Conservation (phyloP, 129 eudicot genomes). For the Flaveria trinervia region DNA sequence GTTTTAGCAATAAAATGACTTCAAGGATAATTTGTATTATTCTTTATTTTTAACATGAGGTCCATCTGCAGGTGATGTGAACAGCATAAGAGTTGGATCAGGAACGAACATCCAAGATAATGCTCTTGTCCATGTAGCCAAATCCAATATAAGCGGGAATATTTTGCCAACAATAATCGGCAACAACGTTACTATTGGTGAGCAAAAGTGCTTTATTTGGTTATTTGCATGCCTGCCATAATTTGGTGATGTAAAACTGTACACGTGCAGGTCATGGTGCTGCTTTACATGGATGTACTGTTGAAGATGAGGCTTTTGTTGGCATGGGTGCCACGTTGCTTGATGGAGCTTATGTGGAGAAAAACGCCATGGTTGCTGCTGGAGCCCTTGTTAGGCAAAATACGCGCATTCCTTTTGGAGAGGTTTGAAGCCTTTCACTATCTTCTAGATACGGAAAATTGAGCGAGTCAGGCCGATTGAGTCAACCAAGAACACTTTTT, state of each 20-base stretch:
- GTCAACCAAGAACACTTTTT: background rate
- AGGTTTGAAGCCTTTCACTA: constrained; percentile 44
- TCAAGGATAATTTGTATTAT: background rate
- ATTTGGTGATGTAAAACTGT: constrained; percentile 20
- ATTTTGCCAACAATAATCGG: constrained; percentile 85
- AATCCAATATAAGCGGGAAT: constrained; percentile 79
- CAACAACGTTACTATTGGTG: constrained; percentile 86
- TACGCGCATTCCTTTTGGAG: constrained; percentile 78
- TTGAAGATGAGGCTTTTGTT: constrained; percentile 88
- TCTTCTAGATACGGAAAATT: background rate
- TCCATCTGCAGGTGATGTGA: constrained; percentile 75
- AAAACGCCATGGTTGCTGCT: constrained; percentile 92
- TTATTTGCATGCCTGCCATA: constrained; percentile 12
- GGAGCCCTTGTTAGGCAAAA: constrained; percentile 91
- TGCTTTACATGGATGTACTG: constrained; percentile 80
- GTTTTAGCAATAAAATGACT: background rate
- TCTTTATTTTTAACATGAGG: background rate
- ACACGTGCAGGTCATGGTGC: constrained; percentile 82
- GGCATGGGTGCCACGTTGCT: constrained; percentile 96
- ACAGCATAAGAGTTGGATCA: constrained; percentile 79
- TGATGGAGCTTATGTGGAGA: constrained; percentile 85
- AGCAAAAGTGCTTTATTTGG: background rate
- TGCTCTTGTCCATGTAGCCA: constrained; percentile 95
- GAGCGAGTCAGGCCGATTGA: background rate
- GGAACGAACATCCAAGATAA: constrained; percentile 95